Conservation (phyloP, 2,329 filamentous ascomycete species). For the Westerdykella ornata region DNA sequence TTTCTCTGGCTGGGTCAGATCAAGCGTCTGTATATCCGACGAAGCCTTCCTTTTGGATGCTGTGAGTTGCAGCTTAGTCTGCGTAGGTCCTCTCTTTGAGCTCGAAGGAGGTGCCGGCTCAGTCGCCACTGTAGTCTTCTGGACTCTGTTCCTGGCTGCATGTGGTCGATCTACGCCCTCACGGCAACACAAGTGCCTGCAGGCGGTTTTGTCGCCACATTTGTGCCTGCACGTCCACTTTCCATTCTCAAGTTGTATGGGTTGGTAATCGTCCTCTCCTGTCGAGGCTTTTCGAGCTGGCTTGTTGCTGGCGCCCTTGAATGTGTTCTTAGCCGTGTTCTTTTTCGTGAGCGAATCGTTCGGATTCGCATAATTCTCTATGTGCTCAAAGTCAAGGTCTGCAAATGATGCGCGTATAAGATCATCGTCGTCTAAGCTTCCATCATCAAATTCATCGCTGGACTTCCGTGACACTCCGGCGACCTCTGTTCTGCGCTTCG, state of each 20-base stretch:
- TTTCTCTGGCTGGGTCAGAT: constrained; percentile 29
- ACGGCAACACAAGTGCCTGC: constrained; percentile 67
- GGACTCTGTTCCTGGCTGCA: constrained; percentile 38
- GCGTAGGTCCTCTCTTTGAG: constrained; percentile 8
- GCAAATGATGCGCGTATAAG: constrained; percentile 41
- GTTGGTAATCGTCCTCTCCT: constrained; percentile 26
- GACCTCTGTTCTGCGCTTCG: constrained; percentile 23
- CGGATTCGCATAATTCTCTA: constrained; percentile 46
- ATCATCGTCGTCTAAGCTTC: constrained; percentile 48
- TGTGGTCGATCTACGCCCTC: constrained; percentile 63
- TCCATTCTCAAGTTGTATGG: constrained; percentile 57
- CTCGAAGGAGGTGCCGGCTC: constrained; percentile 6
- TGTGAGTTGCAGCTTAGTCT: constrained; percentile 26
- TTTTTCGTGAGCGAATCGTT: constrained; percentile 12
- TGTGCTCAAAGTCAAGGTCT: constrained; percentile 43
- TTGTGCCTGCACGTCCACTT: constrained; percentile 68
- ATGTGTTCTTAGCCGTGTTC: constrained; percentile 16
- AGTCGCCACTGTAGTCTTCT: constrained; percentile 13
- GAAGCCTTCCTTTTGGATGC: constrained; percentile 22
- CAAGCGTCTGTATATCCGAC: constrained; percentile 22
- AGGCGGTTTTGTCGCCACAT: constrained; percentile 57
- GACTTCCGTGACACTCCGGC: constrained; percentile 4
- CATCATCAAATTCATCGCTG: constrained; percentile 49
- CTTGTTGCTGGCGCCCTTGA: constrained; percentile 7
- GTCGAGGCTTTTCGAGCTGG: constrained; percentile 1